Base-by-base conservation (phyloP, 2,329 filamentous ascomycete genomes). In the Ceratocystis papillata region DNA sequence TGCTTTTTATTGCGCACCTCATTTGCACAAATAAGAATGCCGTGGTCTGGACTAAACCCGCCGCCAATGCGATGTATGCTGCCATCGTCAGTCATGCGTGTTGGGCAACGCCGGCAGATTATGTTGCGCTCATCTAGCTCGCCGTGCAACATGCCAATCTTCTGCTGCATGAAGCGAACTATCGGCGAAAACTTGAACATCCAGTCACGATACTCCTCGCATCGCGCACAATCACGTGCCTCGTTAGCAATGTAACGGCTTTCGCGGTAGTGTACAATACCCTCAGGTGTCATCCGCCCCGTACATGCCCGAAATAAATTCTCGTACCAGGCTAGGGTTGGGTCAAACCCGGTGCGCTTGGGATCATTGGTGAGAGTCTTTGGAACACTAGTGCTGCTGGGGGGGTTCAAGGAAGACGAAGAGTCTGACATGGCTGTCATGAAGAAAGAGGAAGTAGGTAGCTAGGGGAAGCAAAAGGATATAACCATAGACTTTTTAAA, bases 21-120 rank as follows among this genome's bases (percentile, higher is more conserved):
- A 76, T 99, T 99, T 63, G 94, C 90, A 76, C 94, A 99, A 25
- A 99, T 80, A 73, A 95, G 74, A 69, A 99, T 96, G 46, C 94
- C 94, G 74, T 91, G 88, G 63, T 88, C 81, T 0, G 91, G 86
- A 74, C 87, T 87, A 74, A 97, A 97, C 0, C 94, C 94, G 30
- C 93, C 94, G 44, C 83, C 83, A 73, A 83, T 79, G 63, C 83
- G 78, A 73, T 88, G 85, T 61, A 87, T 80, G 63, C 82, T 79
- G 22, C 84, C 86, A 69, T 82, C 77, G 70, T 80, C 77, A 46
- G 79, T 79, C 44, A 85, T 75, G 41, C 79, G 77, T 15, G 81
- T 79, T 6, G 84, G 84, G 74, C 94, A 99, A 67, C 90, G 84
- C 30, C 86, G 82, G 74, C 94, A 99, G 55, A 87, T 80, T 67